Conservation (phyloP, 805 yeast species). For the Schizosaccharomyces lindneri region DNA sequence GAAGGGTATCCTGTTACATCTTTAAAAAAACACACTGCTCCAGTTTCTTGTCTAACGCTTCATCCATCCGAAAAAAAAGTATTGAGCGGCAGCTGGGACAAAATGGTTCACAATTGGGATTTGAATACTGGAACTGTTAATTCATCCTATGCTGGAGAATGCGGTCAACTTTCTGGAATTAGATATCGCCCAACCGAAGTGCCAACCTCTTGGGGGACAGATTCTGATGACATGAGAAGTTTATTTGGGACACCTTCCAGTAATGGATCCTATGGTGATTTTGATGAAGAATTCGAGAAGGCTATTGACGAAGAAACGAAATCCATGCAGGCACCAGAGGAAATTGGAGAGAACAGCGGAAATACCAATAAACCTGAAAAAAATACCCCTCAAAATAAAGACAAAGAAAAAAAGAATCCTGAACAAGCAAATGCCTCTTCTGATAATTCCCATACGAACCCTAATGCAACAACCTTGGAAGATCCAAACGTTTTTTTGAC, state of each 20-base stretch:
- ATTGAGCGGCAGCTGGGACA: constrained; percentile 82
- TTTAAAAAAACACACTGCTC: constrained; percentile 42
- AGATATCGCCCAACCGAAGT: constrained; percentile 23
- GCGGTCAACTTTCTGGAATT: constrained; percentile 60
- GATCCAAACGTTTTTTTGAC: constrained; percentile 31
- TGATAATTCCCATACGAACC: not conserved
- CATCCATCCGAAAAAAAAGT: constrained; percentile 37
- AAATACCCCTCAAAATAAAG: not conserved
- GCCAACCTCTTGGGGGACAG: constrained; percentile 3
- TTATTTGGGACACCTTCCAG: not conserved
- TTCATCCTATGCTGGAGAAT: constrained; percentile 26
- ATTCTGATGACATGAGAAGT: not conserved
- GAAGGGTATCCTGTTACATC: constrained; percentile 68
- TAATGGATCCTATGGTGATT: constrained; percentile 21
- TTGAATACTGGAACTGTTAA: constrained; percentile 38
- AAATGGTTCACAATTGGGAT: constrained; percentile 60
- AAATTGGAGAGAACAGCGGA: constrained; percentile 3
- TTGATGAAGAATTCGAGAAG: constrained; percentile 32
- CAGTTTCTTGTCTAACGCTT: constrained; percentile 48
- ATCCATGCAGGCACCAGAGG: constrained; percentile 9
- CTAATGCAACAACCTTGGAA: not conserved
- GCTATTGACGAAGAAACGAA: constrained; percentile 11
- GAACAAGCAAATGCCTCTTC: not conserved
- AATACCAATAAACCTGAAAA: no score
- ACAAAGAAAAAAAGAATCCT: not conserved